phyloP scores from a whole-genome alignment of 2,329 filamentous ascomycete species.

The Aureobasidium sp. region DNA sequence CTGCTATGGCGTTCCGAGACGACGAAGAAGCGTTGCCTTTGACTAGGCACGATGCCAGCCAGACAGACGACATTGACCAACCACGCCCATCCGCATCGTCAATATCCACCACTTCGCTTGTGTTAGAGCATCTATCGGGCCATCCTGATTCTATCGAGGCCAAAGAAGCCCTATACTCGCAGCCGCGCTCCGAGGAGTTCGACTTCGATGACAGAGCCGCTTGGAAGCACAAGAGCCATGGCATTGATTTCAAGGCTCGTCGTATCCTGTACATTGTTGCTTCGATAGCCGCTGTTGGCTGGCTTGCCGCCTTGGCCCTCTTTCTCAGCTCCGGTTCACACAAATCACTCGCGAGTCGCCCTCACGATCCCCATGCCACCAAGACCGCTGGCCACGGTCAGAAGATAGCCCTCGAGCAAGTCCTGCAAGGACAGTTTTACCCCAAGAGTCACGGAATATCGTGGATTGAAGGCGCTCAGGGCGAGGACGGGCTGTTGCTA shows the following conservation, averaged over 20 bases:
- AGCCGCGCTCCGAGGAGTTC: conserved; percentile 34
- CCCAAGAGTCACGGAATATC: conserved; percentile 59
- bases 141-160: conserved; percentile 43
- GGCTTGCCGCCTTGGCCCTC: conserved; percentile 60
- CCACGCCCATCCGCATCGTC: conserved; percentile 58
- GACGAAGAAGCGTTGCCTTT: conserved; percentile 43
- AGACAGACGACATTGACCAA: conserved; percentile 28
- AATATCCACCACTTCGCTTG: conserved; percentile 74
- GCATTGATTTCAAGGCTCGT: conserved; percentile 59
- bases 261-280: conserved; percentile 56
- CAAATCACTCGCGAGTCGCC: conserved; percentile 55
- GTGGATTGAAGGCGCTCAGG: conserved; percentile 69
- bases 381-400: conserved; percentile 58
- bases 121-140: conserved; percentile 65
- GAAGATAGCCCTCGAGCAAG: conserved; percentile 64
- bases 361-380: conserved; percentile 63
- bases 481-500: conserved; percentile 78
- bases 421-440: conserved; percentile 60
- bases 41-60: conserved; percentile 29
- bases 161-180: conserved; percentile 40
- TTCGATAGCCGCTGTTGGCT: conserved; percentile 56
- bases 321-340: conserved; percentile 62
- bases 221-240: conserved; percentile 32
- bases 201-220: conserved; percentile 47
- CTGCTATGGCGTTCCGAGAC: conserved; percentile 19